These are phyloP conservation scores for Gynostemma pentaphyllum DNA, from an alignment of 306 rosid genomes.

Conservation along the genomic window DNA sequence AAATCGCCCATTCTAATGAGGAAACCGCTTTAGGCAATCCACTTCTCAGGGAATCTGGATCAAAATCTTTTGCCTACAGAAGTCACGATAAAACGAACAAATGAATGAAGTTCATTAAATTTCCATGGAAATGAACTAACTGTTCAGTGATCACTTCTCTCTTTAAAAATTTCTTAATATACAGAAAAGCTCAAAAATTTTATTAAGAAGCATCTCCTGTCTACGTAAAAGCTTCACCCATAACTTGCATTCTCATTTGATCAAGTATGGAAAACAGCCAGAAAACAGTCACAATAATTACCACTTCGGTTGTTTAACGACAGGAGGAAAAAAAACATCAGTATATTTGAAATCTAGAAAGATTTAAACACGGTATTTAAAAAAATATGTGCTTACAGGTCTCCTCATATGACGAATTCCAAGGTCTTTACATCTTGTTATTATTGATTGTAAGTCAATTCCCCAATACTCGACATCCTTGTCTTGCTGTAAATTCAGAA, in stretches of 20 bases:
- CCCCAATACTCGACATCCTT: constrained; percentile 83
- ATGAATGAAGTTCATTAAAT: background rate
- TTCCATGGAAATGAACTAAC: background rate
- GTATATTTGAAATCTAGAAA: background rate
- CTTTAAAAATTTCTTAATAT: background rate
- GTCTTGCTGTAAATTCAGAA: constrained; percentile 91
- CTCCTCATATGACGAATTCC: constrained; percentile 69
- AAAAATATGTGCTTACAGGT: constrained; percentile 38
- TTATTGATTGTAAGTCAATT: constrained; percentile 49
- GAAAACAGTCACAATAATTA: background rate
- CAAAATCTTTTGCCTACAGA: constrained; percentile 73
- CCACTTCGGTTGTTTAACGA: background rate
- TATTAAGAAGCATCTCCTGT: background rate
- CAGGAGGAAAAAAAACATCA: background rate
- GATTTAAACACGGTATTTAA: background rate
- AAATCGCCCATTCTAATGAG: constrained; percentile 77
- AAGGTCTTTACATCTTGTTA: constrained; percentile 38
- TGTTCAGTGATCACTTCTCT: background rate
- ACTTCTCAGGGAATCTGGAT: constrained; percentile 68
- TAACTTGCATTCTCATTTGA: background rate
- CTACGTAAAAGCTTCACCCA: background rate
- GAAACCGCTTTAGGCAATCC: constrained; percentile 85
- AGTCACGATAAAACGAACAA: constrained; percentile 1
- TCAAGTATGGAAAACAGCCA: background rate
- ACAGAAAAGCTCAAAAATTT: background rate